Percentiles rank a stretch among this genome's conserved stretches.
These are phyloP conservation scores for Backusella morwellensis DNA, from an alignment of 192 early-diverging fungal species.

Conservation along the genomic window DNA sequence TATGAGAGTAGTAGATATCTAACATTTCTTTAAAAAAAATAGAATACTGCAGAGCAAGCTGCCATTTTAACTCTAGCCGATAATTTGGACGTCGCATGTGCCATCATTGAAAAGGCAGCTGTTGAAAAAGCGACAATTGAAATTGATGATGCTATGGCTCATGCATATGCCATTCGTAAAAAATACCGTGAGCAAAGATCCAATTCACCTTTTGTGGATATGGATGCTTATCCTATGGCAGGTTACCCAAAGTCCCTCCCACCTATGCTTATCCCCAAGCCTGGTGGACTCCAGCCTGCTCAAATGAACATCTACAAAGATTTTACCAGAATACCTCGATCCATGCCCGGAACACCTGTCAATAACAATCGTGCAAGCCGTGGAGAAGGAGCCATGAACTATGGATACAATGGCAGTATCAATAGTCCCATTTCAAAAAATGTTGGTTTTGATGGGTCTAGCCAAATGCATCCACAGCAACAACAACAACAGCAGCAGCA, in stretches of 20 bases:
- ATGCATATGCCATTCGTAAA: conserved; percentile 69
- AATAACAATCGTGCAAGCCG: not conserved
- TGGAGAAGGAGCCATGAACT: not conserved
- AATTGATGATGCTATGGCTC: conserved; percentile 77
- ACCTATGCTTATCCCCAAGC: conserved; percentile 80
- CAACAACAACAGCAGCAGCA: not conserved
- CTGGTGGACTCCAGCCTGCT: conserved; percentile 71
- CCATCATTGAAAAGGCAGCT: conserved; percentile 93
- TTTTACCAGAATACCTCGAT: conserved; percentile 55
- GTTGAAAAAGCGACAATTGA: conserved; percentile 90
- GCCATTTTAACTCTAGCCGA: conserved; percentile 83
- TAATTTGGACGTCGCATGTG: conserved; percentile 92
- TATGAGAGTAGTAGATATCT: not conserved
- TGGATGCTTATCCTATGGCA: conserved; percentile 69
- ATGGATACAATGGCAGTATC: not conserved
- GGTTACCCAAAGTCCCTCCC: conserved; percentile 84
- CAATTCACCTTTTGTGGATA: conserved; percentile 88
- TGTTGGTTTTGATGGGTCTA: not conserved
- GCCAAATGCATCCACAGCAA: not conserved
- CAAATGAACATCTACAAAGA: conserved; percentile 89
- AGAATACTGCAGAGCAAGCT: conserved; percentile 78
- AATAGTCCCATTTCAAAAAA: not conserved
- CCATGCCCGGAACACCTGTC: not conserved
- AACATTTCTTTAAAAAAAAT: not conserved
- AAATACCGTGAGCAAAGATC: conserved; percentile 81